Conservation (phyloP, 2,329 filamentous ascomycete species). For the Ophiostoma quercus region DNA sequence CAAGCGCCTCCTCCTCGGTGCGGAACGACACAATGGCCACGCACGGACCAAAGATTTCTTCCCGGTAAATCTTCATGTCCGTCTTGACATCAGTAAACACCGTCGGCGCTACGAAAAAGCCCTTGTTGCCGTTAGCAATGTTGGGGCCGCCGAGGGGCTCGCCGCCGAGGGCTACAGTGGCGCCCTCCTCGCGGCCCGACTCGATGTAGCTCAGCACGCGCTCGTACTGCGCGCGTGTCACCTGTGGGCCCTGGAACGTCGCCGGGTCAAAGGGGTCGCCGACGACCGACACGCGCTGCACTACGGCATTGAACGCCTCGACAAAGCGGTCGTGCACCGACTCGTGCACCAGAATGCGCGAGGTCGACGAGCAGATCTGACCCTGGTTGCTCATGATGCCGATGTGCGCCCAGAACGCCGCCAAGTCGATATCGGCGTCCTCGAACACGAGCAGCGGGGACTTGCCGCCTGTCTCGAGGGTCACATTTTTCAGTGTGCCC, state of each 20-base stretch:
- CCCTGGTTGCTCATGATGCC: conserved; percentile 55
- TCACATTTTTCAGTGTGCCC: conserved; percentile 54
- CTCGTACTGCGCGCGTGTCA: conserved; percentile 63
- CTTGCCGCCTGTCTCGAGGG: conserved; percentile 57
- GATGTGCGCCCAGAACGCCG: conserved; percentile 48
- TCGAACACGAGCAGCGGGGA: conserved; percentile 54
- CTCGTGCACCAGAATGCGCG: conserved; percentile 56
- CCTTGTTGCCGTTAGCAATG: conserved; percentile 35
- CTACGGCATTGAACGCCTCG: conserved; percentile 54
- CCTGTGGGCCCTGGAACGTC: conserved; percentile 66
- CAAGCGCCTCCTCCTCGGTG: conserved; percentile 47
- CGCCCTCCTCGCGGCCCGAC: conserved; percentile 60
- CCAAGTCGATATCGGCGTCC: conserved; percentile 57
- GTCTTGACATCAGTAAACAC: conserved; percentile 26
- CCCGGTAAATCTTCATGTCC: conserved; percentile 35
- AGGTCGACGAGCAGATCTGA: conserved; percentile 57
- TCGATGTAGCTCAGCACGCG: conserved; percentile 63
- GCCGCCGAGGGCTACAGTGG: conserved; percentile 57
- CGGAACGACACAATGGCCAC: conserved; percentile 50
- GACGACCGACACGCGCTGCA: conserved; percentile 53
- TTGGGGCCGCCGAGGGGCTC: conserved; percentile 35
- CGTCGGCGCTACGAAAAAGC: conserved; percentile 28
- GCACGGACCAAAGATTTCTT: conserved; percentile 58
- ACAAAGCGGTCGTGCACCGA: conserved; percentile 56
- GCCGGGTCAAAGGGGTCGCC: conserved; percentile 62